Evolutionary conservation across 768 basidiomycete species (phyloP).

Genomic region (Collybia nuda): DNA sequence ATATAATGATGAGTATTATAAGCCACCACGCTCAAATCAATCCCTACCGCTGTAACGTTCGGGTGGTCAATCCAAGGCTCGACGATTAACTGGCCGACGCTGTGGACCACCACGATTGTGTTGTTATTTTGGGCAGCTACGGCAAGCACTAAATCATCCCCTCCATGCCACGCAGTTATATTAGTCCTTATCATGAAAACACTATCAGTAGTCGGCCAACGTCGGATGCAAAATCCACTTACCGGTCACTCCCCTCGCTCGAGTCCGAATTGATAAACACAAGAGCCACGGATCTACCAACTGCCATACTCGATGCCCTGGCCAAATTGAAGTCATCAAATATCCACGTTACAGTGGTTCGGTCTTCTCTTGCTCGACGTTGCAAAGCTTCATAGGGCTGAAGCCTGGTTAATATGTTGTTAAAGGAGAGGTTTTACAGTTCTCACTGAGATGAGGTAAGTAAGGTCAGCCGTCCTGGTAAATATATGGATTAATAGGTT

Average conservation of each 20-base stretch:
- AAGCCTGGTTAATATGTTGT: not conserved
- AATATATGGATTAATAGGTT: no score
- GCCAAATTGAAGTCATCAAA: constrained; percentile 67
- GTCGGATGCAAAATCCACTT: constrained; percentile 10
- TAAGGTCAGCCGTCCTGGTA: constrained; percentile 71
- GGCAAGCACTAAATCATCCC: constrained; percentile 66
- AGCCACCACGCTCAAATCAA: constrained; percentile 20
- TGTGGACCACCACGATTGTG: constrained; percentile 69
- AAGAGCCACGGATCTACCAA: constrained; percentile 59
- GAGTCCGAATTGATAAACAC: constrained; percentile 85
- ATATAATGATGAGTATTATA: constrained; percentile 5
- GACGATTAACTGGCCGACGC: constrained; percentile 46
- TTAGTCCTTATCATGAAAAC: constrained; percentile 52
- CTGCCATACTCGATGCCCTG: constrained; percentile 45
- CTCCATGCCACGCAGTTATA: constrained; percentile 72
- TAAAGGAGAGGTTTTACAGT: constrained; percentile 27
- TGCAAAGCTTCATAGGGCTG: constrained; percentile 84
- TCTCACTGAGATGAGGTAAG: constrained; percentile 74
- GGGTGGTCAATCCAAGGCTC: constrained; percentile 54
- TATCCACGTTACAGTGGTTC: constrained; percentile 64
- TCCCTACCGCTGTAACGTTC: constrained; percentile 48
- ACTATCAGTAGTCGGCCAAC: not conserved
- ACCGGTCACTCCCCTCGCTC: constrained; percentile 80
- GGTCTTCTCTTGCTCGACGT: constrained; percentile 59
- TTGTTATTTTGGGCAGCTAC: constrained; percentile 69